These are phyloP conservation scores for Penicillium maclennaniae DNA, from an alignment of 495 filamentous ascomycete species.

Conservation along the genomic window DNA sequence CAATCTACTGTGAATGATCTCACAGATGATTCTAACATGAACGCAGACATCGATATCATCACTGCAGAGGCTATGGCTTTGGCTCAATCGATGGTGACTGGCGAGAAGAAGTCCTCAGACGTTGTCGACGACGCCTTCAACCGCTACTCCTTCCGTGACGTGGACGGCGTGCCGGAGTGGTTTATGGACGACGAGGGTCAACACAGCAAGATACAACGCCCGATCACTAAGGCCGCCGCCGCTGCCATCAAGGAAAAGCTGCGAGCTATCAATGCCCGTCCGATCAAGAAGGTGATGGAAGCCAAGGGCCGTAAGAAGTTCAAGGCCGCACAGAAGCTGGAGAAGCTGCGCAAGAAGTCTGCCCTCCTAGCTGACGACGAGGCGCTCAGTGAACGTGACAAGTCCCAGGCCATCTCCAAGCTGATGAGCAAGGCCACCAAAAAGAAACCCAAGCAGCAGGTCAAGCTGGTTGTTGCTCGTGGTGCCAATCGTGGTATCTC, in stretches of 20 bases:
- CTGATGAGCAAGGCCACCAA: slow-evolving; percentile 76
- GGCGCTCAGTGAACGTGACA: slow-evolving; percentile 89
- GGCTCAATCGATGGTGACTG: slow-evolving; percentile 86
- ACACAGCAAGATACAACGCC: slow-evolving; percentile 79
- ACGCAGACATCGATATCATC: slow-evolving; percentile 91
- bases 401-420: slow-evolving; percentile 77
- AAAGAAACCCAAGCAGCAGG: slow-evolving; percentile 78
- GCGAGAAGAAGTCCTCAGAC: slow-evolving; percentile 71
- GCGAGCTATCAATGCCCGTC: slow-evolving; percentile 89
- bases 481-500: slow-evolving; percentile 80
- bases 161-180: slow-evolving; percentile 94
- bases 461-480: slow-evolving; percentile 85
- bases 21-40: slow-evolving; percentile 24
- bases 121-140: slow-evolving; percentile 90
- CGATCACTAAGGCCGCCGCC: slow-evolving; percentile 85
- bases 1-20: not conserved
- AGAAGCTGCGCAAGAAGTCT: slow-evolving; percentile 94
- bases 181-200: slow-evolving; percentile 89
- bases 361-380: slow-evolving; percentile 83
- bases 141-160: slow-evolving; percentile 84
- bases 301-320: slow-evolving; percentile 95
- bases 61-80: slow-evolving; percentile 98
- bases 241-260: slow-evolving; percentile 93
- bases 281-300: slow-evolving; percentile 99
- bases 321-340: slow-evolving; percentile 82